phyloP scores from a whole-genome alignment of 2,329 filamentous ascomycete species.

The Hypoxylon sp. region DNA sequence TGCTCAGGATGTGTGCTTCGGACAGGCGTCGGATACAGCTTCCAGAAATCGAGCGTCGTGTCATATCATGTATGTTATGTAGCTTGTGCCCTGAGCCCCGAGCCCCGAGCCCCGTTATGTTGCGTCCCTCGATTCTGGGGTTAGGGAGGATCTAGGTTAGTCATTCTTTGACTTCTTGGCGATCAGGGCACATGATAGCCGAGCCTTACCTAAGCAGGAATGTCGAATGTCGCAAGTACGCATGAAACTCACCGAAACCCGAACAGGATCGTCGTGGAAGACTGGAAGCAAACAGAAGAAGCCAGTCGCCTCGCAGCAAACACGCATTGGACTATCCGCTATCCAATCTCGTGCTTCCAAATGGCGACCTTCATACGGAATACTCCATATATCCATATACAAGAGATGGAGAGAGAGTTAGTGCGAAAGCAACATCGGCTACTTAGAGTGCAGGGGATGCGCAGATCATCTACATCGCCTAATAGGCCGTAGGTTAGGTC shows the following conservation, averaged over 20 bases:
- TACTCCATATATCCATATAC: too few relatives aligned
- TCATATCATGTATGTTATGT: too few relatives aligned
- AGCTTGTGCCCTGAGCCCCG: too few relatives aligned
- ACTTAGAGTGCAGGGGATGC: conserved; percentile 26
- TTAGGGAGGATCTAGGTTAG: conserved; percentile 32
- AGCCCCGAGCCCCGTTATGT: conserved; percentile 25
- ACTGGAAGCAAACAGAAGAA: conserved; percentile 12
- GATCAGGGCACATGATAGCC: conserved; percentile 34
- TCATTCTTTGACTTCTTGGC: conserved; percentile 39
- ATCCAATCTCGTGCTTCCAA: conserved; percentile 16
- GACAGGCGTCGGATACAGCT: conserved; percentile 38
- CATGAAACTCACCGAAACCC: conserved; percentile 38
- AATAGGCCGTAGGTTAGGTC: conserved; percentile 20
- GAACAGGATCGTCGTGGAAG: conserved; percentile 7
- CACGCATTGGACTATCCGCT: conserved; percentile 7
- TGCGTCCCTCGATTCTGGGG: conserved; percentile 32
- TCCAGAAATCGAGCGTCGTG: conserved; percentile 35
- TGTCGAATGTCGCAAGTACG: conserved; percentile 7
- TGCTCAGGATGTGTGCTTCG: conserved; percentile 24
- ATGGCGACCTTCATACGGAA: conserved; percentile 13
- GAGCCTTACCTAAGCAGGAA: conserved; percentile 20
- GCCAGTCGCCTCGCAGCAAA: conserved; percentile 21
- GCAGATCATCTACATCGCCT: conserved; percentile 36
- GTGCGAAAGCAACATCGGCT: conserved; percentile 35
- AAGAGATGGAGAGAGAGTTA: conserved; percentile 17